Evolutionary conservation across 1,139 yeast species (phyloP), one percentile per base, ranked within the genome.

Genomic region (Geotrichum fermentans): DNA sequence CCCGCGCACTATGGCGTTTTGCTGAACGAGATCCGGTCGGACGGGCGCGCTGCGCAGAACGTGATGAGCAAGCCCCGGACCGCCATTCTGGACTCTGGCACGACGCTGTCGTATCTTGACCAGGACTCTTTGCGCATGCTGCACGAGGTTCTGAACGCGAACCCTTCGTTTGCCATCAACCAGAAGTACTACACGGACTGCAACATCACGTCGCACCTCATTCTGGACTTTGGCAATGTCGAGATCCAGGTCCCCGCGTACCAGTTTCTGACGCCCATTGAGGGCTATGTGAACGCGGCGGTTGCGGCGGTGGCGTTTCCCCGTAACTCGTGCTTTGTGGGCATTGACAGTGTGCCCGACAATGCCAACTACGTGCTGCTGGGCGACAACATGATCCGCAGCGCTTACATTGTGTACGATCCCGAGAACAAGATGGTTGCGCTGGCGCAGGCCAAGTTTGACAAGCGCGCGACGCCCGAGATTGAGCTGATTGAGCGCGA

Each of bases 71-170:
- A 59, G 43, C 56, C 65, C 58, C 44, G 54, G 39, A 68, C 77
- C 1, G 84, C 81, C 2, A 63, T 80, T 40, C 65, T 83, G 38
- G 92, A 83, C 64, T 77, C 87, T 1, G 92, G 92, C 40, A 77
- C 89, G 7, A 78, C 89, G 2, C 64, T 79, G 43, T 72, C 83
- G 4, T 75, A 73, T 55, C 62, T 80, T 1, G 84, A 87, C 18
- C 45, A 58, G 1, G 60, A 56, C n/a, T 58, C 75, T 22, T 64
- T 78, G 13, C 58, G 54, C 20, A 50, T 56, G 24, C 47, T 67
- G 41, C 63, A 62, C 45, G 55, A 51, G 5, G 64, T 66, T 4
- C 51, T 67, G 29, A 66, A 66, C 52, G 68, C 71, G 40, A 66
- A 66, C 50, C 68, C 70, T 1, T 65, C 69, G 22, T 66, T 65